phyloP scores from a whole-genome alignment of 306 rosid species.

The Arachis stenosperma region DNA sequence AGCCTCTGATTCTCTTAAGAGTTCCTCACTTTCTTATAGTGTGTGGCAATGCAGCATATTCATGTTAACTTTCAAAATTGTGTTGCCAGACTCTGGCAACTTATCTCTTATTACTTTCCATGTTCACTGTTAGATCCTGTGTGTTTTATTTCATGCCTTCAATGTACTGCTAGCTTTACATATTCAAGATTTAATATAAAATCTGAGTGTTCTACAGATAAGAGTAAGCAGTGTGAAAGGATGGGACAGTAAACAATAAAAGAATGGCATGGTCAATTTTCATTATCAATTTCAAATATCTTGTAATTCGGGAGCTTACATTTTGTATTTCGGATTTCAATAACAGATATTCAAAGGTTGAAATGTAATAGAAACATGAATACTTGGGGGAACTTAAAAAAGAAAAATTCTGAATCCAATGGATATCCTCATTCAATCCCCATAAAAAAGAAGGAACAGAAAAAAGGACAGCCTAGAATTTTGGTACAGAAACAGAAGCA shows the following conservation, averaged over 20 bases:
- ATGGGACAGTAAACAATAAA: background rate
- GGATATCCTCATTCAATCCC: conserved; percentile 14
- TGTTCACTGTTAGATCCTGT: conserved; percentile 3
- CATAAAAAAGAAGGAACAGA: background rate
- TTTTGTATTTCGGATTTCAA: conserved; percentile 3
- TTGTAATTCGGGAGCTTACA: conserved; percentile 14
- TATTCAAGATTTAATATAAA: conserved; percentile 17
- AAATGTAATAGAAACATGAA: conserved; percentile 9
- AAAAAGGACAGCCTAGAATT: conserved; percentile 26
- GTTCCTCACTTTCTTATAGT: background rate
- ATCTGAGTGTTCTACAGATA: conserved; percentile 6
- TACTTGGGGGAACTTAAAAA: background rate
- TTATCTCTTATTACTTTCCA: conserved; percentile 2
- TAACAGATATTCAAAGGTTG: conserved; percentile 6
- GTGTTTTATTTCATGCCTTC: background rate
- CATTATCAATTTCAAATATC: background rate
- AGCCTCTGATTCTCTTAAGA: conserved; percentile 25
- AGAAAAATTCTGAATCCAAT: background rate
- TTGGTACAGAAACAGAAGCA: conserved; percentile 29
- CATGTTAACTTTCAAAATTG: conserved; percentile 11
- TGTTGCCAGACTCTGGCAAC: conserved; percentile 35
- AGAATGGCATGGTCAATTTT: conserved; percentile 19
- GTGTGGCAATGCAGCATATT: conserved; percentile 13
- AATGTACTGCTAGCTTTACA: background rate
- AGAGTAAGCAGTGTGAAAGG: conserved; percentile 10